A percentile compares a stretch with the other conserved stretches of the same genome.
Conservation (phyloP, 129 eudicot species). For the Silybum marianum region DNA sequence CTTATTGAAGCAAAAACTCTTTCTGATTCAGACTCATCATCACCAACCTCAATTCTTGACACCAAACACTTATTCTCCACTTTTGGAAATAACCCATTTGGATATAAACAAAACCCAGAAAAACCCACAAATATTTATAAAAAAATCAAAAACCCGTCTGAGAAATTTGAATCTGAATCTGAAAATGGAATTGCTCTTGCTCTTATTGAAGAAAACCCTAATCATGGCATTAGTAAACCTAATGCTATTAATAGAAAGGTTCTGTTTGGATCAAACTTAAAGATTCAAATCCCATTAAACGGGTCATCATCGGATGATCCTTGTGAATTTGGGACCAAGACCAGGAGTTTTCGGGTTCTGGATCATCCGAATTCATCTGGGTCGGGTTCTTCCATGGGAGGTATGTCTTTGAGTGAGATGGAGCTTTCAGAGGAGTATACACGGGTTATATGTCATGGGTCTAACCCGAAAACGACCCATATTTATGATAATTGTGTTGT, state of each 20-base stretch:
- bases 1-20: conserved; percentile 43
- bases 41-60: background rate
- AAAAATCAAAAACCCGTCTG: conserved; percentile 38
- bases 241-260: conserved; percentile 41
- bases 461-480: conserved; percentile 76
- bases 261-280: conserved; percentile 67
- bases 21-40: conserved; percentile 17
- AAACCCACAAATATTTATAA: conserved; percentile 35
- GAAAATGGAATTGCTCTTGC: conserved; percentile 56
- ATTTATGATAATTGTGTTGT: conserved; percentile 79
- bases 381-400: conserved; percentile 38
- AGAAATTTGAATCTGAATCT: conserved; percentile 52
- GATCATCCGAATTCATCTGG: conserved; percentile 30
- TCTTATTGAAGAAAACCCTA: conserved; percentile 44
- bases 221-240: conserved; percentile 26
- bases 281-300: conserved; percentile 58
- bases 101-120: conserved; percentile 25
- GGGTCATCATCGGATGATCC: conserved; percentile 50
- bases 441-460: conserved; percentile 69
- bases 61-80: background rate
- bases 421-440: conserved; percentile 85
- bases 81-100: conserved; percentile 48
- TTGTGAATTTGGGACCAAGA: conserved; percentile 68
- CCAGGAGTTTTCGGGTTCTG: conserved; percentile 48
- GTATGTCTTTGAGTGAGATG: conserved; percentile 59